Evolutionary conservation across 2,329 filamentous ascomycete genomes (phyloP).

Genomic region (Ceratocystiopsis sp.): DNA sequence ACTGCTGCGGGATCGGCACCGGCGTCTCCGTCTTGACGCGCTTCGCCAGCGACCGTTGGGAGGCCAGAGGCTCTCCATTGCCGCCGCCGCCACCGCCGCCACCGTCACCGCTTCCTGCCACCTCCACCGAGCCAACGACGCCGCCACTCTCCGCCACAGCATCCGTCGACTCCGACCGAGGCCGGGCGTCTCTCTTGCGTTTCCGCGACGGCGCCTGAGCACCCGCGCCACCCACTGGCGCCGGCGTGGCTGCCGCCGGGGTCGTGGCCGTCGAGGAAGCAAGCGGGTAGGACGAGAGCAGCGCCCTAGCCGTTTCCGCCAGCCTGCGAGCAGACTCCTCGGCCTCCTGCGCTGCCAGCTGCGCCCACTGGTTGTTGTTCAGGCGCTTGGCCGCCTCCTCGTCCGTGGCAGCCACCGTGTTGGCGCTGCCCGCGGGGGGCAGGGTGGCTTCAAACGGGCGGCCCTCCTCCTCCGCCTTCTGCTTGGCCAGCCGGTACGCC

Average conservation of each 20-base stretch:
- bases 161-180: not conserved
- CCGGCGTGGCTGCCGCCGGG: not conserved
- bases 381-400: slow-evolving; percentile 60
- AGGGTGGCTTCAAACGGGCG: slow-evolving; percentile 35
- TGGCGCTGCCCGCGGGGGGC: slow-evolving; percentile 39
- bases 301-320: slow-evolving; percentile 13
- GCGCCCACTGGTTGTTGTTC: slow-evolving; percentile 45
- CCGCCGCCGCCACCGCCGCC: slow-evolving; percentile 1
- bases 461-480: slow-evolving; percentile 48
- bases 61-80: not conserved
- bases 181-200: slow-evolving; percentile 18
- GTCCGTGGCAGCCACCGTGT: slow-evolving; percentile 32
- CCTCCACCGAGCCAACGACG: no score
- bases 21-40: slow-evolving; percentile 22
- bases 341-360: slow-evolving; percentile 44
- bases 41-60: slow-evolving; percentile 15
- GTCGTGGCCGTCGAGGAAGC: slow-evolving; percentile 1
- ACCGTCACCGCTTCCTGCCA: not conserved
- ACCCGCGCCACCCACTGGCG: no score
- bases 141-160: no score
- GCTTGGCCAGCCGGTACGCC: slow-evolving; percentile 43
- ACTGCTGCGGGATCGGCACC: slow-evolving; percentile 18
- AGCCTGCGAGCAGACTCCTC: slow-evolving; percentile 20
- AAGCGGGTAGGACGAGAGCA: slow-evolving; percentile 11
- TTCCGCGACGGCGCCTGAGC: slow-evolving; percentile 10